These are phyloP conservation scores for Setomelanomma holmii DNA, from an alignment of 2,329 filamentous ascomycete genomes.

Conservation along the genomic window DNA sequence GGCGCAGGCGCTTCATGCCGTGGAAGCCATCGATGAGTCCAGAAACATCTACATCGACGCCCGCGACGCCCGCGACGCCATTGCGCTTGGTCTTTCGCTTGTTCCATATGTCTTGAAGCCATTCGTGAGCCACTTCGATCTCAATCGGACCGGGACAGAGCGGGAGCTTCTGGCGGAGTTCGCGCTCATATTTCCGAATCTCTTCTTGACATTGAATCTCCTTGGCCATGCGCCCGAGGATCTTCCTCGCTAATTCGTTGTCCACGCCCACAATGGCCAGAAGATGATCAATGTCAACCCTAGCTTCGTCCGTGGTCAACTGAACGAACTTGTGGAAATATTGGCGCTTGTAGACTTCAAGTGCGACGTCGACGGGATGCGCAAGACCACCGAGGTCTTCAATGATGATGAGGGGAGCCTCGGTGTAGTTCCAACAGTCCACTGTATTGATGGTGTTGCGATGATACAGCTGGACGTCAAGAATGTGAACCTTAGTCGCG, in stretches of 20 bases:
- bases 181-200: conserved; percentile 31
- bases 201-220: conserved; percentile 28
- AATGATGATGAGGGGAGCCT: conserved; percentile 27
- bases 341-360: conserved; percentile 33
- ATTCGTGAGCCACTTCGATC: conserved; percentile 29
- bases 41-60: conserved; percentile 7
- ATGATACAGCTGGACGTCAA: conserved; percentile 34
- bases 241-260: conserved; percentile 15
- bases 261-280: conserved; percentile 3
- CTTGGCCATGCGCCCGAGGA: conserved; percentile 24
- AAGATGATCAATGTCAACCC: conserved; percentile 12
- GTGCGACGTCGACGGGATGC: conserved; percentile 17
- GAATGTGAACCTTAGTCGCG: conserved; percentile 30
- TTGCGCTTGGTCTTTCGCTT: conserved; percentile 28
- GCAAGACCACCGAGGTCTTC: conserved; percentile 31
- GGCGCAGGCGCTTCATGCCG: not conserved
- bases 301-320: conserved; percentile 10
- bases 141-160: conserved; percentile 31
- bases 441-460: conserved; percentile 25
- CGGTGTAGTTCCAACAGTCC: conserved; percentile 34
- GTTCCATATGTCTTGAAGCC: conserved; percentile 28
- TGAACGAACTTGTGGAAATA: conserved; percentile 25
- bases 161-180: conserved; percentile 30
- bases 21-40: conserved; percentile 13
- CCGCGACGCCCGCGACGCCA: conserved; percentile 20